These are phyloP conservation scores for Hymenoscyphus occultus DNA, from an alignment of 2,329 filamentous ascomycete species.

Conservation along the genomic window DNA sequence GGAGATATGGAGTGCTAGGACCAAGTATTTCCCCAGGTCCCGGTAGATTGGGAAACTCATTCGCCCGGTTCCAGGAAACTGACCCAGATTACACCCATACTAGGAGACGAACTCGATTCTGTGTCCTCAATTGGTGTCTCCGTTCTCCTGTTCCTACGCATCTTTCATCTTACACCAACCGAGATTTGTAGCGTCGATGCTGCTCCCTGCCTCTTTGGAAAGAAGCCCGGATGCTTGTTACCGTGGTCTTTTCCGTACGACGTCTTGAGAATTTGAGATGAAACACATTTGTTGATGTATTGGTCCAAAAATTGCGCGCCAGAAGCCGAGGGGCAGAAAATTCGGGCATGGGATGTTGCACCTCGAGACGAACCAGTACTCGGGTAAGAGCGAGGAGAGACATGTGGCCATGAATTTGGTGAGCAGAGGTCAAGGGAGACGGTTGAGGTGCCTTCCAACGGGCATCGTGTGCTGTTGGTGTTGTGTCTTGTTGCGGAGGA, in stretches of 20 bases:
- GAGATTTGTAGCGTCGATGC: not conserved
- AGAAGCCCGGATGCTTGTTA: not conserved
- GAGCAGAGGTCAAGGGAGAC: not conserved
- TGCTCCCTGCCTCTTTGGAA: slow-evolving; percentile 5
- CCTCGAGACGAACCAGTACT: not conserved
- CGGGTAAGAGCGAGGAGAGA: not conserved
- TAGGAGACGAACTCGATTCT: not conserved
- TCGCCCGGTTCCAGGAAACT: not conserved
- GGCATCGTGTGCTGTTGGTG: not conserved
- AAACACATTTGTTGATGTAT: slow-evolving; percentile 1
- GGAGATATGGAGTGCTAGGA: not conserved
- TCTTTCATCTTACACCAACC: not conserved
- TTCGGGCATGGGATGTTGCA: not conserved
- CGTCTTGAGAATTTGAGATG: not conserved
- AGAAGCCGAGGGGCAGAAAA: not conserved
- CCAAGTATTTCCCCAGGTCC: not conserved
- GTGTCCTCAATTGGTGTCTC: not conserved
- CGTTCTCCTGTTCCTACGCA: not conserved
- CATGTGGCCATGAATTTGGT: not conserved
- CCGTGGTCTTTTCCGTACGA: not conserved
- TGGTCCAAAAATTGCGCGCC: not conserved
- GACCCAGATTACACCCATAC: not conserved
- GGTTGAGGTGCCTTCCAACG: not conserved
- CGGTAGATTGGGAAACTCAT: not conserved
- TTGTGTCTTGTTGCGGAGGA: not conserved